Percentiles rank a stretch among this genome's conserved stretches.
phyloP scores from a whole-genome alignment of 2,329 filamentous ascomycete genomes.

The Pseudofabraea citricarpa region DNA sequence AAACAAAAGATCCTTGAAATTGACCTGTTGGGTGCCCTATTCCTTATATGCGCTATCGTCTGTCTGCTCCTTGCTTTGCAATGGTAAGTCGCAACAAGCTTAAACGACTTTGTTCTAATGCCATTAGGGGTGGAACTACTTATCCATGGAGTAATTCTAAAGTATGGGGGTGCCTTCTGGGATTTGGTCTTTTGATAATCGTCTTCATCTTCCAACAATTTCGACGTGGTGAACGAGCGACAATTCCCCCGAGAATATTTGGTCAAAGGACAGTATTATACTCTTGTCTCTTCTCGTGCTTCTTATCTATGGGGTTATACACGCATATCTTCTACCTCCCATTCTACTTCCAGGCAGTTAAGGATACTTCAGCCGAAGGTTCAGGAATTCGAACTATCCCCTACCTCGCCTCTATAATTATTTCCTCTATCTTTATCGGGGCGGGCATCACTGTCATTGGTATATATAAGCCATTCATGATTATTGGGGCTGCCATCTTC shows the following conservation, averaged over 20 bases:
- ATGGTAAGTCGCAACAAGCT: conserved; percentile 27
- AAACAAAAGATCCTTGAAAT: conserved; percentile 38
- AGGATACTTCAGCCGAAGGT: conserved; percentile 31
- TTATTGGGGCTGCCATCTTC: conserved; percentile 39
- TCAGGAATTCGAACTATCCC: conserved; percentile 39
- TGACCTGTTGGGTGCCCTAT: conserved; percentile 39
- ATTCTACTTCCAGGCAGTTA: conserved; percentile 47
- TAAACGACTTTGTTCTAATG: too few relatives aligned
- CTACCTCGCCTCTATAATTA: conserved; percentile 37
- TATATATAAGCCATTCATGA: conserved; percentile 39
- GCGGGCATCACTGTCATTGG: conserved; percentile 34
- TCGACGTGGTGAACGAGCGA: conserved; percentile 41
- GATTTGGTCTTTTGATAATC: conserved; percentile 28
- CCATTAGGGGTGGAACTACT: conserved; percentile 36
- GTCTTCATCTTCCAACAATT: conserved; percentile 36
- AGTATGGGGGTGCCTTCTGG: conserved; percentile 40
- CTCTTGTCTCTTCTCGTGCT: conserved; percentile 29
- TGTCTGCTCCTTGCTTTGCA: conserved; percentile 41
- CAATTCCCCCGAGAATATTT: conserved; percentile 43
- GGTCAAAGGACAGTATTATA: conserved; percentile 31
- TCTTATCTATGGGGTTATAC: conserved; percentile 28
- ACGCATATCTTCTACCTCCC: conserved; percentile 52
- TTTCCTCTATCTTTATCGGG: conserved; percentile 36
- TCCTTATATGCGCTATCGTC: conserved; percentile 42
- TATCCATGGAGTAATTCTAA: conserved; percentile 38